Percentiles rank a stretch among this genome's conserved stretches.
Evolutionary conservation across 2,329 filamentous ascomycete genomes (phyloP).

Genomic region (Aspergillus sp.): DNA sequence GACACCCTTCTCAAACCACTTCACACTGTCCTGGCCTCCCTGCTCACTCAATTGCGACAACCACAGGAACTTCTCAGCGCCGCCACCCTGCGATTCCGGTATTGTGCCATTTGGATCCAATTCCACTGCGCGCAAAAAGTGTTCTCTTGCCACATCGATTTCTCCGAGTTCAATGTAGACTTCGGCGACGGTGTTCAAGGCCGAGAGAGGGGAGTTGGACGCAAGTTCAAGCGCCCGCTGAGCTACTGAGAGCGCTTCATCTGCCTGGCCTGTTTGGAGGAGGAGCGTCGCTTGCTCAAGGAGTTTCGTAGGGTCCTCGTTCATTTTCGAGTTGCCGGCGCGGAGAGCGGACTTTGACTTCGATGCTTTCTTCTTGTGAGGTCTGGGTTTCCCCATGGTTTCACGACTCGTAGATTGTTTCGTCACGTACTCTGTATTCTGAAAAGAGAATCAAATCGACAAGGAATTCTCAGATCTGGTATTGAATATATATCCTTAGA

Average conservation of each 20-base stretch:
- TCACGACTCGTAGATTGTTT: neutral
- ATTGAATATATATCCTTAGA: constrained; percentile 1
- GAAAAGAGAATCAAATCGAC: neutral
- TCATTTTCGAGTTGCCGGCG: constrained; percentile 36
- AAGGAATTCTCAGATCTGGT: neutral
- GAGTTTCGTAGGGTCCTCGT: constrained; percentile 49
- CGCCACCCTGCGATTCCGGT: constrained; percentile 67
- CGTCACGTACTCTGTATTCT: constrained; percentile 7
- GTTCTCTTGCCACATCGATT: constrained; percentile 62
- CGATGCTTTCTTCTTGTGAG: constrained; percentile 39
- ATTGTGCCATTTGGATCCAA: constrained; percentile 69
- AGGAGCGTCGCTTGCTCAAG: constrained; percentile 51
- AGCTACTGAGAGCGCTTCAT: constrained; percentile 50
- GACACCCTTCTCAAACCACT: constrained; percentile 60
- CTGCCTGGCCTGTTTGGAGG: constrained; percentile 53
- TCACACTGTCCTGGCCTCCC: constrained; percentile 53
- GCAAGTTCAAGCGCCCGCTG: constrained; percentile 44
- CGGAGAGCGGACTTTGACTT: constrained; percentile 40
- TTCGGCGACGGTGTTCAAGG: constrained; percentile 70
- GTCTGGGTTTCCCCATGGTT: constrained; percentile 49
- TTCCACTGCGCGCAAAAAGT: constrained; percentile 65
- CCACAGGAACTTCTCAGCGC: constrained; percentile 90
- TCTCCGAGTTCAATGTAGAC: constrained; percentile 79
- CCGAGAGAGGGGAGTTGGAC: constrained; percentile 42
- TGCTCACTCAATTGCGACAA: constrained; percentile 76